These are phyloP conservation scores for Gossypium schwendimanii DNA, from an alignment of 441 rosid genomes.

Conservation along the genomic window DNA sequence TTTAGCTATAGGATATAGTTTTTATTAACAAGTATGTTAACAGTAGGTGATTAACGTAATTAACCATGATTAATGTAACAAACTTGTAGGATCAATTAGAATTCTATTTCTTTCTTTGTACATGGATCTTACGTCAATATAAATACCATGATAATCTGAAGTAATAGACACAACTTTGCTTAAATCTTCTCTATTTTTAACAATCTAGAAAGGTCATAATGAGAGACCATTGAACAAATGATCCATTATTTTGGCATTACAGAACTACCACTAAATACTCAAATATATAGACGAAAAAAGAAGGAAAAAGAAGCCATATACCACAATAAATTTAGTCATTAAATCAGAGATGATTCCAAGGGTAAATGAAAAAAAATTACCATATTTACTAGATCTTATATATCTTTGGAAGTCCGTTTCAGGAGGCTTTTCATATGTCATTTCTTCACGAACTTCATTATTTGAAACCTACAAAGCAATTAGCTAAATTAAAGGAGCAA, in stretches of 20 bases:
- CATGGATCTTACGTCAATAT: too few relatives aligned
- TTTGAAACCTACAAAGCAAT: constrained; percentile 40
- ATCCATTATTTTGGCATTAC: neutral
- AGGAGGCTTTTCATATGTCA: constrained; percentile 51
- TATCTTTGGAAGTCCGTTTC: constrained; percentile 76
- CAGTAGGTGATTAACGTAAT: too few relatives aligned
- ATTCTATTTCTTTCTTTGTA: too few relatives aligned
- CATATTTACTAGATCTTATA: constrained; percentile 58
- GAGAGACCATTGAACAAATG: neutral
- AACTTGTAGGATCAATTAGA: too few relatives aligned
- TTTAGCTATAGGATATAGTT: too few relatives aligned
- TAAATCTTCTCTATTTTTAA: neutral
- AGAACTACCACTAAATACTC: neutral
- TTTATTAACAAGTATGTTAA: too few relatives aligned
- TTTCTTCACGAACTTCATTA: constrained; percentile 44
- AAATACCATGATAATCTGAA: too few relatives aligned
- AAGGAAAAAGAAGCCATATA: neutral
- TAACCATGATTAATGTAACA: too few relatives aligned
- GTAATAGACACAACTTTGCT: too few relatives aligned
- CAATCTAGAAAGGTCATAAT: neutral
- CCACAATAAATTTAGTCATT: neutral
- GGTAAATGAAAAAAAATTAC: constrained; percentile 25
- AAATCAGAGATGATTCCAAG: neutral
- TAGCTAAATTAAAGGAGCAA: constrained; percentile 11
- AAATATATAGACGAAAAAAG: neutral